Evolutionary conservation across 164 flowering plant genomes (phyloP), one percentile per base, ranked within the genome.

Genomic region (Tinospora cordifolia): DNA sequence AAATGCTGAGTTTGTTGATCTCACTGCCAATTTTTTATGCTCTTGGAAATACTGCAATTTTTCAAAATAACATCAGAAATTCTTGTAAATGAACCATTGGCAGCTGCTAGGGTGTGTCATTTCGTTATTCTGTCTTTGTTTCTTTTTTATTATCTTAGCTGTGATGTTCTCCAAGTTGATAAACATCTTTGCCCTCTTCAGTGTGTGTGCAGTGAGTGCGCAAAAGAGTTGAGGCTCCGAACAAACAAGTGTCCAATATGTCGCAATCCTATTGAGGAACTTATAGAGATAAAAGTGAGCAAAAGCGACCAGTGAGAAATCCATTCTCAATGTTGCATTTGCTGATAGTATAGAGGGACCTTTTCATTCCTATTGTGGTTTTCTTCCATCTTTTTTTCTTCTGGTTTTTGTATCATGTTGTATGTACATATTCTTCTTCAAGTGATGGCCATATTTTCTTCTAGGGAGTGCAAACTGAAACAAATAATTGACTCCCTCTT

Each of bases 171-270:
- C n/a, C n/a, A n/a, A n/a, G n/a, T n/a, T n/a, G n/a, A n/a, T n/a
- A n/a, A n/a, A n/a, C n/a, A n/a, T n/a, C n/a, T n/a, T n/a, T n/a
- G n/a, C n/a, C n/a, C n/a, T n/a, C n/a, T n/a, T n/a, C n/a, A n/a
- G n/a, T n/a, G n/a, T n/a, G 73, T 90, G 87, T 89, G 93, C 86
- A 83, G 89, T 34, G 90, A 85, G 60, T 90, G 93, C 81, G 97
- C 97, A 62, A 87, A 89, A 77, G 83, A 70, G 63, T 77, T 89
- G 85, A 83, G 86, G 83, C 77, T 81, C 75, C 92, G 85, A 63
- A 81, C 92, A n/a, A 88, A 87, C 67, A 89, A 83, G 67, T 90
- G 96, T 72, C 96, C 96, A 17, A 90, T 90, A 65, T 90, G 96
- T 78, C 90, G 93, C 40, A 91, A 88, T 69, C 87, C 92, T 46